phyloP scores from a whole-genome alignment of 1,284 basidiomycete species.

The Cryptococcus sp. region DNA sequence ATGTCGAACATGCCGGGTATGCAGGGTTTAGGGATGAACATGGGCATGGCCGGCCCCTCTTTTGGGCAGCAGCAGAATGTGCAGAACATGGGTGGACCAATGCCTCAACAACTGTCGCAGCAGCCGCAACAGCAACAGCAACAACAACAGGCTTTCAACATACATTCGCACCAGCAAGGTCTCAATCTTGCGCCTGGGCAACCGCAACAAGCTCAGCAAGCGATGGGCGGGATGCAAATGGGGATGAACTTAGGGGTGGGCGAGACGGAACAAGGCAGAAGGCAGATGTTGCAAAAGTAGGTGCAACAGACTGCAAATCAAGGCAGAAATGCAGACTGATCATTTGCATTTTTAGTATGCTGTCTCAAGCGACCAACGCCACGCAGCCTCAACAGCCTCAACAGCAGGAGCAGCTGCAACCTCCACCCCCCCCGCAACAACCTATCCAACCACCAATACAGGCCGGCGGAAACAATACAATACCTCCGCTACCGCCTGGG shows the following conservation, averaged over 20 bases:
- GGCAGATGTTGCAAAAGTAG: conserved; percentile 19
- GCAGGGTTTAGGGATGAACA: conserved; percentile 10
- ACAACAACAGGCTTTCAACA: conserved; percentile 1
- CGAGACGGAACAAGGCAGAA: conserved; percentile 15
- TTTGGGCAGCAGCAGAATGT: conserved; percentile 9
- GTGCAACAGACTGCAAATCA: background rate
- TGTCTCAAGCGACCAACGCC: conserved; percentile 9
- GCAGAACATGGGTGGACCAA: background rate
- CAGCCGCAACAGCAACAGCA: conserved; percentile 7
- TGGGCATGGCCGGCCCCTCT: conserved; percentile 16
- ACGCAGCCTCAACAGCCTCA: conserved; percentile 10
- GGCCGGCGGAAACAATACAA: background rate
- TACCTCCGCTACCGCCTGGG: background rate
- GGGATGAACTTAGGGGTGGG: conserved; percentile 6
- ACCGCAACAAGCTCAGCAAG: conserved; percentile 9
- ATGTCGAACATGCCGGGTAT: conserved; percentile 1
- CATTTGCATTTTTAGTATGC: conserved; percentile 9
- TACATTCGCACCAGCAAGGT: conserved; percentile 16
- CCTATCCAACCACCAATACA: conserved; percentile 1
- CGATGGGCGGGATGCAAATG: conserved; percentile 12
- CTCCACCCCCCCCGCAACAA: background rate
- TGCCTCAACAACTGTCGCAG: conserved; percentile 8
- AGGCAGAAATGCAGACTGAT: background rate
- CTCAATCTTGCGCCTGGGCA: conserved; percentile 2
- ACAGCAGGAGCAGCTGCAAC: conserved; percentile 6